Conservation (phyloP, 768 basidiomycete species). For the Psilocybe cubensis region DNA sequence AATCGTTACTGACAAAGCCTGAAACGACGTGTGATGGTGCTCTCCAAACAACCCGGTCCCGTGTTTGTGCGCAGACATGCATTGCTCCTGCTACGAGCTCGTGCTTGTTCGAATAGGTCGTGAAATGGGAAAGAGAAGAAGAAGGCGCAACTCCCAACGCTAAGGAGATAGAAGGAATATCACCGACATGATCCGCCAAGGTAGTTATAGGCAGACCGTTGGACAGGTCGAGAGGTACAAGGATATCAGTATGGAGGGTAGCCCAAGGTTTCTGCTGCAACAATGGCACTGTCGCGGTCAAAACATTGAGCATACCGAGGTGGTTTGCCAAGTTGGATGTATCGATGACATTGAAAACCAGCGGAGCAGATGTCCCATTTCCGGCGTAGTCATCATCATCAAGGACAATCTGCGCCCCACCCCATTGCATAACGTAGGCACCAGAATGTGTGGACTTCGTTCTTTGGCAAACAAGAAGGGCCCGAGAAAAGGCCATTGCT, state of each 20-base stretch:
- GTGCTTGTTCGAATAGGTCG: slow-evolving; percentile 42
- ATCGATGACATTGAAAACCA: slow-evolving; percentile 48
- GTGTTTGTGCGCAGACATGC: slow-evolving; percentile 29
- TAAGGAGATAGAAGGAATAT: slow-evolving; percentile 43
- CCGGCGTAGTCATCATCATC: slow-evolving; percentile 32
- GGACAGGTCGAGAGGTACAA: slow-evolving; percentile 27
- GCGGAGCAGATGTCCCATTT: slow-evolving; percentile 28
- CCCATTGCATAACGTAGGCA: slow-evolving; percentile 39
- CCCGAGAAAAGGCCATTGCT: slow-evolving; percentile 39
- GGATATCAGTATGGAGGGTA: slow-evolving; percentile 45
- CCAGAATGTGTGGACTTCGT: slow-evolving; percentile 25
- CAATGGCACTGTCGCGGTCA: slow-evolving; percentile 41
- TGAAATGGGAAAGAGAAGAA: slow-evolving; percentile 42
- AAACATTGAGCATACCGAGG: slow-evolving; percentile 47
- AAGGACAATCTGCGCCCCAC: slow-evolving; percentile 32
- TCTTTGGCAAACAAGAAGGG: slow-evolving; percentile 29
- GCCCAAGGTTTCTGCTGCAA: slow-evolving; percentile 32
- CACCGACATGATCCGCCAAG: slow-evolving; percentile 34
- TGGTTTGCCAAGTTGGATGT: slow-evolving; percentile 55
- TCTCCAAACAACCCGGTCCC: slow-evolving; percentile 44
- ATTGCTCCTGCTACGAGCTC: slow-evolving; percentile 29
- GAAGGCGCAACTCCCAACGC: slow-evolving; percentile 46
- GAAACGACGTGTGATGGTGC: slow-evolving; percentile 23
- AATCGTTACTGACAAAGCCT: background rate
- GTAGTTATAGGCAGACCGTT: slow-evolving; percentile 2